Evolutionary conservation across 2,329 filamentous ascomycete species (phyloP).

Genomic region (Fusarium staphyleae): DNA sequence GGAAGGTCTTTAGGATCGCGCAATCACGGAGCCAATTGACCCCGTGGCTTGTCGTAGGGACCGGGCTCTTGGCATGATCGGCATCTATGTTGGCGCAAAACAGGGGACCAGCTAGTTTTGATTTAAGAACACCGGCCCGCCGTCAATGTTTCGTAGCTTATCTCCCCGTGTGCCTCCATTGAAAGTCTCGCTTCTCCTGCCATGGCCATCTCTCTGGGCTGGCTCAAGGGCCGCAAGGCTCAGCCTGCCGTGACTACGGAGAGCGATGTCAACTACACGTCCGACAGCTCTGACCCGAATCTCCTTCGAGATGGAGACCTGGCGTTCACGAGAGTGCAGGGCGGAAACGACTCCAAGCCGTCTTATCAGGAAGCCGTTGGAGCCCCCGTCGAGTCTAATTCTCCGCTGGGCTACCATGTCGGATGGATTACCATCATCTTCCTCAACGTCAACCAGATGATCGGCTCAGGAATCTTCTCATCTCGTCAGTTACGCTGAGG

Average conservation of each 20-base stretch:
- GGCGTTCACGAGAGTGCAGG: constrained; percentile 39
- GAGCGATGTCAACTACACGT: constrained; percentile 50
- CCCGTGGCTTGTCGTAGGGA: neutral
- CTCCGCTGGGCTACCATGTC: constrained; percentile 67
- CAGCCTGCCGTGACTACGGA: constrained; percentile 4
- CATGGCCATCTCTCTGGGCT: constrained; percentile 9
- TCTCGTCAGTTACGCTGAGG: constrained; percentile 57
- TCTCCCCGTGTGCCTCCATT: too few species aligned
- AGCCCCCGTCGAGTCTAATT: constrained; percentile 65
- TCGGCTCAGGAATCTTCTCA: constrained; percentile 70
- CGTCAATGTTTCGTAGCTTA: too few species aligned
- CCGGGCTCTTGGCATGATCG: neutral
- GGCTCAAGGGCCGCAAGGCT: neutral
- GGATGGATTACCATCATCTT: constrained; percentile 64
- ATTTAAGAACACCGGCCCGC: too few species aligned
- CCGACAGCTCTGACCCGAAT: constrained; percentile 18
- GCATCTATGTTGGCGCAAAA: neutral
- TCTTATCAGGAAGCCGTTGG: constrained; percentile 68
- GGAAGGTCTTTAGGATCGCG: constrained; percentile 22
- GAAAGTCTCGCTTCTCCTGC: neutral
- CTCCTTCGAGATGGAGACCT: constrained; percentile 33
- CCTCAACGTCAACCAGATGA: constrained; percentile 68
- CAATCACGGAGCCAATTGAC: constrained; percentile 14
- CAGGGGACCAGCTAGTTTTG: neutral
- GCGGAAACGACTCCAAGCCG: constrained; percentile 57